These are phyloP conservation scores for Nicotiana tomentosiformis DNA, from an alignment of 257 asterid genomes.

Conservation along the genomic window DNA sequence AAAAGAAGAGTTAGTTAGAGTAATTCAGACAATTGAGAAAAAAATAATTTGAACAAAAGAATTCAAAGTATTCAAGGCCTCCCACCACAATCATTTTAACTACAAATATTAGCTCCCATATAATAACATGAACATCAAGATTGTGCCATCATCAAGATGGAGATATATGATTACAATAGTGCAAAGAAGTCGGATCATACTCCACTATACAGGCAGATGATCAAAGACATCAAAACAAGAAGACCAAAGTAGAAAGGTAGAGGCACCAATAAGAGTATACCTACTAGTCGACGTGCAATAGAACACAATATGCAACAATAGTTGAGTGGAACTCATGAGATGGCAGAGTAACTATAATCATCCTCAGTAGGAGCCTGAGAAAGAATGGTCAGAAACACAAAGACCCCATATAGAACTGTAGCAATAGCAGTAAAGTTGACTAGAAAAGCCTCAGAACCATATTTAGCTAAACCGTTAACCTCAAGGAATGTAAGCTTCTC, in stretches of 20 bases:
- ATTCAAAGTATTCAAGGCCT: not conserved
- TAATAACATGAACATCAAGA: not conserved
- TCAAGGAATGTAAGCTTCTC: constrained; percentile 93
- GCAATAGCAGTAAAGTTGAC: constrained; percentile 88
- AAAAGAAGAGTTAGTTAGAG: not conserved
- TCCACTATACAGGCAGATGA: not conserved
- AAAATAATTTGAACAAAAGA: not conserved
- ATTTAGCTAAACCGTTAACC: constrained; percentile 57
- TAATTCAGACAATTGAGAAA: not conserved
- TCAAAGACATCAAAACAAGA: not conserved
- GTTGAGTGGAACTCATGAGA: constrained; percentile 5
- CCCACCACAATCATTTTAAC: not conserved
- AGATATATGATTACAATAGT: not conserved
- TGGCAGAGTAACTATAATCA: constrained; percentile 65
- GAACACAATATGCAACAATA: not conserved
- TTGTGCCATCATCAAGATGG: not conserved
- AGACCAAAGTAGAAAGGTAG: not conserved
- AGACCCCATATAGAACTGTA: constrained; percentile 65
- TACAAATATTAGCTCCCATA: not conserved
- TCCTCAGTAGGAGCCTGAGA: constrained; percentile 53
- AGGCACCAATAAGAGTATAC: not conserved
- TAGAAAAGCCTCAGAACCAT: constrained; percentile 80
- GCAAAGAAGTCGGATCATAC: not conserved
- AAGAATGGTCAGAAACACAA: constrained; percentile 64
- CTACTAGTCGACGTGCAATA: not conserved